Percentiles rank a stretch among this genome's conserved stretches.
These are phyloP conservation scores for Colletotrichum scovillei DNA, from an alignment of 2,329 filamentous ascomycete genomes.

Conservation along the genomic window DNA sequence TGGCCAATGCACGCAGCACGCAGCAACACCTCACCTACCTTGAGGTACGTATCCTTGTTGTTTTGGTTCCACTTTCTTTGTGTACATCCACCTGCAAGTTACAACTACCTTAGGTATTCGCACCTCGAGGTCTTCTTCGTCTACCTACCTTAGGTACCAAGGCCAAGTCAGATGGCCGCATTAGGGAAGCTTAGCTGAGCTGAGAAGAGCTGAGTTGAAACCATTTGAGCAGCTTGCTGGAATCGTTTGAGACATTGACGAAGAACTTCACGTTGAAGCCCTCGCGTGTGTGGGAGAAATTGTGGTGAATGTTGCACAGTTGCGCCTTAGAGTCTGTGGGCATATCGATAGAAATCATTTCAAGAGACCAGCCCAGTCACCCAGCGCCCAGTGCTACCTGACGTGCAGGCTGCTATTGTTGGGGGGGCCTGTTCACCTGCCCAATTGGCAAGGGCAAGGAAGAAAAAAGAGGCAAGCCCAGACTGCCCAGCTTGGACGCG, in stretches of 20 bases:
- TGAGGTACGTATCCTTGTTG: background rate
- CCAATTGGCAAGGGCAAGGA: background rate
- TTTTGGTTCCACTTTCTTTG: constrained; percentile 3
- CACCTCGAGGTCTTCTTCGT: background rate
- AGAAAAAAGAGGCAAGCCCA: background rate
- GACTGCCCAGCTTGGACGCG: background rate
- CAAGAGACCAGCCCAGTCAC: background rate
- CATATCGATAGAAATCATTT: background rate
- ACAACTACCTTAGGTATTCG: no score
- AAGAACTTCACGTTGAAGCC: background rate
- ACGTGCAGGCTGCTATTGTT: background rate
- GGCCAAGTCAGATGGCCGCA: background rate
- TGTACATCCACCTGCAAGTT: background rate
- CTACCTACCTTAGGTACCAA: background rate
- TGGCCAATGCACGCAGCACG: constrained; percentile 1
- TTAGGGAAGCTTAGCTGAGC: background rate
- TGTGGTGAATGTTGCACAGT: background rate
- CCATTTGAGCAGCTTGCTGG: background rate
- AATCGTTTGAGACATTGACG: background rate
- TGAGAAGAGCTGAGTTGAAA: background rate
- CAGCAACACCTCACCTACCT: background rate
- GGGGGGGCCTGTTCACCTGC: background rate
- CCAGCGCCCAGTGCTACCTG: constrained; percentile 1
- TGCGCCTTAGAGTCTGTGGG: background rate
- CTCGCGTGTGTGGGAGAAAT: background rate